Percentiles rank a stretch among this genome's conserved stretches.
phyloP scores from a whole-genome alignment of 106 monocot genomes.

The Hemerocallis citrina region DNA sequence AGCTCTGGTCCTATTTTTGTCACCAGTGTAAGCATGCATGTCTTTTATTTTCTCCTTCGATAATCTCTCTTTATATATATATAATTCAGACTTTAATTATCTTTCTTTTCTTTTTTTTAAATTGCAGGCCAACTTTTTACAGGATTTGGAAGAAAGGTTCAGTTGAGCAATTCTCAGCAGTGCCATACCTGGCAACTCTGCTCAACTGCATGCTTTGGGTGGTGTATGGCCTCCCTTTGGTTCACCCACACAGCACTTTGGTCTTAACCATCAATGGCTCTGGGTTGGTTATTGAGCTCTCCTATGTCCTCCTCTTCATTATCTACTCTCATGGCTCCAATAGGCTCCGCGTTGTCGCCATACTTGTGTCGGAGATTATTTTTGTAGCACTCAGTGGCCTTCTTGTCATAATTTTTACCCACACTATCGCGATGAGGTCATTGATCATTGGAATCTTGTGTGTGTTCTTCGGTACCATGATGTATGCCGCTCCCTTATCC shows the following conservation, averaged over 20 bases:
- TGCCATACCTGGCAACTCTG: slow-evolving; percentile 71
- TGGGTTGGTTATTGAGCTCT: slow-evolving; percentile 49
- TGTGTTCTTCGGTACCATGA: slow-evolving; percentile 52
- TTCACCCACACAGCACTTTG: slow-evolving; percentile 65
- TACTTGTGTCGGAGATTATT: slow-evolving; percentile 28
- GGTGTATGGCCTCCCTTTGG: slow-evolving; percentile 63
- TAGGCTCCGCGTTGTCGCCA: slow-evolving; percentile 25
- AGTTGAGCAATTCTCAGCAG: slow-evolving; percentile 72
- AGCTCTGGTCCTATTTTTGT: slow-evolving; percentile 50
- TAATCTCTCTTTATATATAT: neutral
- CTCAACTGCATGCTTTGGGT: slow-evolving; percentile 89
- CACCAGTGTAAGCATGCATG: slow-evolving; percentile 53
- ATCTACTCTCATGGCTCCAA: slow-evolving; percentile 37
- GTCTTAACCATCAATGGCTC: slow-evolving; percentile 73
- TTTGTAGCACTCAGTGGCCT: slow-evolving; percentile 35
- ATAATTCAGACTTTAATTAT: neutral
- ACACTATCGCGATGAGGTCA: slow-evolving; percentile 40
- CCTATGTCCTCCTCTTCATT: slow-evolving; percentile 64
- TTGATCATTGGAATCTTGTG: slow-evolving; percentile 61
- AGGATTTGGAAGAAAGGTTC: slow-evolving; percentile 65
- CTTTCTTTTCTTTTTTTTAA: neutral
- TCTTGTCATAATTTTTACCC: slow-evolving; percentile 32
- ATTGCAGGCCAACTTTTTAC: slow-evolving; percentile 61
- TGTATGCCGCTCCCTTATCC: slow-evolving; percentile 69
- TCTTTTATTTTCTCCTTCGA: neutral